A percentile compares a stretch with the other conserved stretches of the same genome.
Conservation (phyloP, 176 grass and related monocot genomes). For the Cenchrus fungigraminus region DNA sequence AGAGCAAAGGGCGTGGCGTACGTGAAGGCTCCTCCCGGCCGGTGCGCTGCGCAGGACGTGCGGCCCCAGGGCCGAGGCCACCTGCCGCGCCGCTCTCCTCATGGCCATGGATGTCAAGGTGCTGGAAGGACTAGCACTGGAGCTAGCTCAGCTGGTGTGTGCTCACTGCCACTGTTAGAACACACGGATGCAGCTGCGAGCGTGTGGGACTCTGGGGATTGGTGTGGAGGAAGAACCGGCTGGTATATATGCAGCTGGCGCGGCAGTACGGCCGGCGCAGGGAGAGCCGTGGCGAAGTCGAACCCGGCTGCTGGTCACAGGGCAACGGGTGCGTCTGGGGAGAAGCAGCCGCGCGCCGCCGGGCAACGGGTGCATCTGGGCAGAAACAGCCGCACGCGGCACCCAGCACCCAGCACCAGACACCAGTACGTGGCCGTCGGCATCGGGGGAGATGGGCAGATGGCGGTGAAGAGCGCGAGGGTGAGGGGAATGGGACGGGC, state of each 20-base stretch:
- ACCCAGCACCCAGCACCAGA: too few species aligned
- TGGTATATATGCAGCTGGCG: background rate
- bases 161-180: background rate
- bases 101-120: conserved; percentile 1
- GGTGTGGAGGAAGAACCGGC: background rate
- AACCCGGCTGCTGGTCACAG: too few species aligned
- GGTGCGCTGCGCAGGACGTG: background rate
- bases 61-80: background rate
- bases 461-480: too few species aligned
- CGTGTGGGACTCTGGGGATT: background rate
- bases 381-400: too few species aligned
- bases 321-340: too few species aligned
- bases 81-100: conserved; percentile 23
- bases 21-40: conserved; percentile 5
- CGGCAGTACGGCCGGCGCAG: background rate
- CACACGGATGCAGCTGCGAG: too few species aligned
- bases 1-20: background rate
- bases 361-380: too few species aligned
- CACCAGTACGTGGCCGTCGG: too few species aligned
- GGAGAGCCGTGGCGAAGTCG: background rate
- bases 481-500: too few species aligned
- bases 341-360: too few species aligned
- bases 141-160: too few species aligned
- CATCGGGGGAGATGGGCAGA: too few species aligned
- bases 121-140: background rate